phyloP scores from a whole-genome alignment of 768 basidiomycete genomes.

The Lactifluus subvellereus region DNA sequence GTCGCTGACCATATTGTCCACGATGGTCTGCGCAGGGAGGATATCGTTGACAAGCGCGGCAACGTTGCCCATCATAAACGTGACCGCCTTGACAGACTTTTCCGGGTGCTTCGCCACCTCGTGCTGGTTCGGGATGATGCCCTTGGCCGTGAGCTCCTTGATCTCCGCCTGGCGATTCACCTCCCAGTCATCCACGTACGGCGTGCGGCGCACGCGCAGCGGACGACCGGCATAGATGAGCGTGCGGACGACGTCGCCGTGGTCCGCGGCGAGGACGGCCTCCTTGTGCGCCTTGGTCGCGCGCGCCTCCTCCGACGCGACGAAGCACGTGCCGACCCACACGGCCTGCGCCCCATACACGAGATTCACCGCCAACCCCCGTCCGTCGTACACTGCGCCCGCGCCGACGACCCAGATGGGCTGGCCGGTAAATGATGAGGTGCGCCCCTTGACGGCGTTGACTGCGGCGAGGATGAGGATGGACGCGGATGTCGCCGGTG shows the following conservation, averaged over 20 bases:
- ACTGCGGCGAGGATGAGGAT: constrained; percentile 90
- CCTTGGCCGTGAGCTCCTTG: constrained; percentile 72
- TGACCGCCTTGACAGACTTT: constrained; percentile 55
- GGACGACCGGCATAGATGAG: constrained; percentile 88
- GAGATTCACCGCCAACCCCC: constrained; percentile 81
- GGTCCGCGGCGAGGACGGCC: constrained; percentile 58
- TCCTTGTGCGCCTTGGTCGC: constrained; percentile 87
- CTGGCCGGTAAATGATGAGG: constrained; percentile 72
- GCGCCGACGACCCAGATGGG: constrained; percentile 88
- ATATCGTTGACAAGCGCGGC: constrained; percentile 69
- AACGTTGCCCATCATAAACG: constrained; percentile 85
- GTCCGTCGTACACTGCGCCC: constrained; percentile 86
- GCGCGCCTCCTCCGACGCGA: constrained; percentile 72
- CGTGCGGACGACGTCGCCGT: constrained; percentile 79
- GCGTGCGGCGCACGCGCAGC: constrained; percentile 75
- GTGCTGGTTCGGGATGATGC: constrained; percentile 68
- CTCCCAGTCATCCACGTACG: constrained; percentile 85
- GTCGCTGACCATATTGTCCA: constrained; percentile 71
- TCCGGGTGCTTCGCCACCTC: constrained; percentile 80
- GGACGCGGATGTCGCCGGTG: constrained; percentile 79
- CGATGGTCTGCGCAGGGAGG: constrained; percentile 74
- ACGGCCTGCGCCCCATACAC: constrained; percentile 87
- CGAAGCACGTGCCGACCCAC: constrained; percentile 66
- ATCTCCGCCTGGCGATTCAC: constrained; percentile 76
- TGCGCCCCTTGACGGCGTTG: constrained; percentile 71